Base-by-base conservation (phyloP, 345 rosid genomes). In the Melastoma malabathricum region DNA sequence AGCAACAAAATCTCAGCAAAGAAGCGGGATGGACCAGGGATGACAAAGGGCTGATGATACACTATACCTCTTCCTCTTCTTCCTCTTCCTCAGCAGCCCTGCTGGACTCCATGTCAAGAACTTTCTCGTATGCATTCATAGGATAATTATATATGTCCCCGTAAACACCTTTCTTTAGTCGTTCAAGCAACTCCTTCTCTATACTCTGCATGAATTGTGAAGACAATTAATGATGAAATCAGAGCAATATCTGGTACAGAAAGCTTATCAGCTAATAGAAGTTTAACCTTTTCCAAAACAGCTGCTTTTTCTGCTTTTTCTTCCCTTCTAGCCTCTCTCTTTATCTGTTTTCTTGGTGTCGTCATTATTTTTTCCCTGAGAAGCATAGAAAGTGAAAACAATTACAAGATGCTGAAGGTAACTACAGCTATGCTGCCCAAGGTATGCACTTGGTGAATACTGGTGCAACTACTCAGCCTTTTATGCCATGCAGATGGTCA, bases 291-390 rank as follows among this genome's bases (percentile, higher is more conserved):
- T 10, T 90, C 95, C 70, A 92, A 47, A 48, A 61, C 60, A 1
- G 98, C 98, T 48, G 98, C 97, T 50, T 69, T 82, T 58, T 63
- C 74, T 27, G 97, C 98, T 68, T 87, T 87, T 46, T 81, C 83
- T 75, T 82, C 88, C 67, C 88, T 84, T 73, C 97, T 81, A 6
- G 70, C 55, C 65, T 87, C 94, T 61, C 89, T 79, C 67, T 82
- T 66, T 17, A 51, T 56, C 68, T 62, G 68, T 68, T 78, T 88
- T 61, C 89, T 81, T 10, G 97, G 98, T 13, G 58, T 60, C 3
- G 93, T 50, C 77, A 75, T 60, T 59, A 92, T 63, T 67, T 68
- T 77, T 73, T 92, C 98, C 68, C 95, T 84, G 44, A 25, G 6
- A 54, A 47, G 23, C 2, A 39, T 41, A 47, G 15, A 50, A 29